Conservation (phyloP, 768 basidiomycete genomes). For the Rhizopogon vinicolor region DNA sequence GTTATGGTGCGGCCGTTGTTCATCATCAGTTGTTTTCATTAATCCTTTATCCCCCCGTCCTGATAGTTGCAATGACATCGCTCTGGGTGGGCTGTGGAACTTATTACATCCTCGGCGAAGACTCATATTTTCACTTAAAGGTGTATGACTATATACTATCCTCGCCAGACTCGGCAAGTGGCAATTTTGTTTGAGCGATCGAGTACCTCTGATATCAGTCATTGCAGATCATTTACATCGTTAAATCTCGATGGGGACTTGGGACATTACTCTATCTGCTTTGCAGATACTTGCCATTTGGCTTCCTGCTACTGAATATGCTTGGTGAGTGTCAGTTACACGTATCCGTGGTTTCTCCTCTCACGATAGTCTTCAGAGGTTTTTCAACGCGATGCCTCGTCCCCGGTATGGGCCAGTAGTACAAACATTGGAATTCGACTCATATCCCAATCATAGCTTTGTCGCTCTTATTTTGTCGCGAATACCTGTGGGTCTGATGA, state of each 20-base stretch:
- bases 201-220: neutral
- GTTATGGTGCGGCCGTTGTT: neutral
- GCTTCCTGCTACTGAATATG: neutral
- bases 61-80: neutral
- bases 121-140: neutral
- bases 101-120: neutral
- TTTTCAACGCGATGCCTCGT: neutral
- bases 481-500: neutral
- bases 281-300: neutral
- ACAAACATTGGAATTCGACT: neutral
- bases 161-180: neutral
- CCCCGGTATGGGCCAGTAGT: neutral
- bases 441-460: neutral
- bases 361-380: neutral
- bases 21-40: neutral
- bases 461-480: neutral
- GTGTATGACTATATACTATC: neutral
- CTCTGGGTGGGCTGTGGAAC: neutral
- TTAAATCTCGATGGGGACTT: neutral
- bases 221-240: neutral
- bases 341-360: neutral
- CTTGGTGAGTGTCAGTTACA: neutral
- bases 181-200: neutral
- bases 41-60: too few relatives aligned
- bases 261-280: neutral